Base-by-base conservation (phyloP, 129 eudicot genomes). In the Glebionis coronaria region DNA sequence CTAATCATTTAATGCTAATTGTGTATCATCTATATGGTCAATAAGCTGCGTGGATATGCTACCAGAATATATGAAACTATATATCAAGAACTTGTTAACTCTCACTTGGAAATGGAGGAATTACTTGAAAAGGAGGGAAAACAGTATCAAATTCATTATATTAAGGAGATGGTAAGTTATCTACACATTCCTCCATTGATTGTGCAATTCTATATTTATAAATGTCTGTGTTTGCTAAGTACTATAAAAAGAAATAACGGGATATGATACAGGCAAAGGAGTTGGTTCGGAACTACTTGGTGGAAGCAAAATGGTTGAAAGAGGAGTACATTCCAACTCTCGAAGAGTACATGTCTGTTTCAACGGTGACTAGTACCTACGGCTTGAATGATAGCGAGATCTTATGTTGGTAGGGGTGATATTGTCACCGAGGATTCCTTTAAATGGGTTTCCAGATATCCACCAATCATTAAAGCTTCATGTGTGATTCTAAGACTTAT, bases 231-330 rank as follows among this genome's bases (percentile, higher is more conserved):
- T n/a, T n/a, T n/a, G n/a, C n/a, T n/a, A n/a, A n/a, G n/a, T n/a
- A n/a, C n/a, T n/a, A n/a, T n/a, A n/a, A n/a, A n/a, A n/a, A 9
- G 7, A 44, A 44, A 44, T 5, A 12, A 12, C 47, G 7, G 7
- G 47, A 1, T 54, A n/a, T 1, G 27, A 9, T 50, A 6, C 60
- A 57, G 42, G 80, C 16, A 2, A 53, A 53, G 61, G 75, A 78
- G 5, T 85, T 69, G 65, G 16, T 50, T 9, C 60, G 51, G 0
- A 16, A 12, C 29, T 31, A 50, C 6, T 44, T 75, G 8, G 15
- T 50, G 4, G 87, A 85, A 73, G 79, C 87, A 0, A 63, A 76
- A 79, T 85, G 87, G 91, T 19, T 47, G 13, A 63, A 75, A 19
- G 44, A 65, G 5, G 49, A 62, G 13, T 59, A 75, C 16, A 40